Percentiles rank a stretch among this genome's conserved stretches.
Conservation (phyloP, 495 filamentous ascomycete species). For the Penicillium cosmopolitanum region DNA sequence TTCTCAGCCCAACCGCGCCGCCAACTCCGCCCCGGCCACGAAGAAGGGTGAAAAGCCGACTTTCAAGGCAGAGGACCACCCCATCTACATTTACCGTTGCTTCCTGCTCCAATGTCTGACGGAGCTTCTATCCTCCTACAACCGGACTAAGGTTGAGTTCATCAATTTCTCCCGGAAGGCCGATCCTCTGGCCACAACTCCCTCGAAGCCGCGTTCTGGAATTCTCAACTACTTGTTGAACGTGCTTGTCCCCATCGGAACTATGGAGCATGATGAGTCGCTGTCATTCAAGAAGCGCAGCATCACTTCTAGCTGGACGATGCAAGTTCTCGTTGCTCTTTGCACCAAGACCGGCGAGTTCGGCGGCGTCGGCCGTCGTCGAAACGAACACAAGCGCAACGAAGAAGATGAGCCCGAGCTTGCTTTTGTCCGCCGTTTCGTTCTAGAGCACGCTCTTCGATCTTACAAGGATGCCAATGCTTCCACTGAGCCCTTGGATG, state of each 20-base stretch:
- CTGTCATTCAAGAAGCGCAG: constrained; percentile 78
- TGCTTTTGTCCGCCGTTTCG: constrained; percentile 89
- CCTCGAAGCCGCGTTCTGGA: constrained; percentile 90
- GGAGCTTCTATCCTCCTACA: constrained; percentile 92
- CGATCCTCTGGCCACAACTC: constrained; percentile 79
- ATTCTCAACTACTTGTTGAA: constrained; percentile 93
- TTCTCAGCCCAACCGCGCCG: constrained; percentile 27
- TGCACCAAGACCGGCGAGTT: constrained; percentile 82
- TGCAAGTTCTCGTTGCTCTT: constrained; percentile 82
- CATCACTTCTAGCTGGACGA: constrained; percentile 81
- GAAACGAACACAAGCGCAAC: constrained; percentile 52
- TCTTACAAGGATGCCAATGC: constrained; percentile 87
- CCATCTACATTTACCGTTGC: constrained; percentile 94
- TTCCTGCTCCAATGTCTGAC: constrained; percentile 93
- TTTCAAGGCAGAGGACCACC: constrained; percentile 92
- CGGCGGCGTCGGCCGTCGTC: constrained; percentile 42
- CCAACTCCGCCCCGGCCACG: not conserved
- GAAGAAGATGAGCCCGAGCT: constrained; percentile 86
- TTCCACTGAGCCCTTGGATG: constrained; percentile 79
- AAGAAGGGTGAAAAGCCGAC: constrained; percentile 74
- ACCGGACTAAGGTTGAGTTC: constrained; percentile 94
- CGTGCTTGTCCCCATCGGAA: constrained; percentile 78
- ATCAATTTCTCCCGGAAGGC: constrained; percentile 96
- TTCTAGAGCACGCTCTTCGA: constrained; percentile 88
- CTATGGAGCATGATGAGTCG: constrained; percentile 74